phyloP scores from a whole-genome alignment of 345 rosid species.

The Punica granatum region DNA sequence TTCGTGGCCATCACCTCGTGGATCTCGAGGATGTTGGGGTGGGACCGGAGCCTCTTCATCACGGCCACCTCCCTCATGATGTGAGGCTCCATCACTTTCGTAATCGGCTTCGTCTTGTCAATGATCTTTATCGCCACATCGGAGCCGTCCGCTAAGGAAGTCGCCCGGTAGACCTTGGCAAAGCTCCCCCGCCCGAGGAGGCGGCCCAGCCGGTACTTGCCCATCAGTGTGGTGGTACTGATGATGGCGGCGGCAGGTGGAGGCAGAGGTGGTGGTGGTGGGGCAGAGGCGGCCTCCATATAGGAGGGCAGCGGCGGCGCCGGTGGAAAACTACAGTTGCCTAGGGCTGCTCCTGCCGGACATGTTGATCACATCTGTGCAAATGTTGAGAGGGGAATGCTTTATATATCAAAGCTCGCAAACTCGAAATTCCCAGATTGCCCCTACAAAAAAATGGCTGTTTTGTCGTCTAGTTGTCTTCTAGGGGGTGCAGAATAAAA shows the following conservation, averaged over 20 bases:
- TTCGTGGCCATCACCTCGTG: constrained; percentile 43
- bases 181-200: constrained; percentile 46
- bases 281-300: background rate
- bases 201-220: constrained; percentile 28
- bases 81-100: constrained; percentile 31
- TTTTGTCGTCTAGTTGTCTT: background rate
- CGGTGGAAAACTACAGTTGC: background rate
- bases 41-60: constrained; percentile 35
- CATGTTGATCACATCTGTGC: no score
- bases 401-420: background rate
- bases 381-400: no score
- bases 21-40: constrained; percentile 35
- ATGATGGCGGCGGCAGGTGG: constrained; percentile 11
- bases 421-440: background rate
- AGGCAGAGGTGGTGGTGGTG: constrained; percentile 1
- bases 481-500: background rate
- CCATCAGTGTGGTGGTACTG: constrained; percentile 20
- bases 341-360: background rate
- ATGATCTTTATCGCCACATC: constrained; percentile 33
- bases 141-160: constrained; percentile 19
- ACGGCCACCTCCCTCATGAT: constrained; percentile 36
- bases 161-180: constrained; percentile 39
- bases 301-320: background rate
- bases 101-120: constrained; percentile 26
- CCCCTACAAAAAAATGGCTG: background rate